These are phyloP conservation scores for Aegilops tauschii DNA, from an alignment of 176 grass and related monocot genomes.

Conservation along the genomic window DNA sequence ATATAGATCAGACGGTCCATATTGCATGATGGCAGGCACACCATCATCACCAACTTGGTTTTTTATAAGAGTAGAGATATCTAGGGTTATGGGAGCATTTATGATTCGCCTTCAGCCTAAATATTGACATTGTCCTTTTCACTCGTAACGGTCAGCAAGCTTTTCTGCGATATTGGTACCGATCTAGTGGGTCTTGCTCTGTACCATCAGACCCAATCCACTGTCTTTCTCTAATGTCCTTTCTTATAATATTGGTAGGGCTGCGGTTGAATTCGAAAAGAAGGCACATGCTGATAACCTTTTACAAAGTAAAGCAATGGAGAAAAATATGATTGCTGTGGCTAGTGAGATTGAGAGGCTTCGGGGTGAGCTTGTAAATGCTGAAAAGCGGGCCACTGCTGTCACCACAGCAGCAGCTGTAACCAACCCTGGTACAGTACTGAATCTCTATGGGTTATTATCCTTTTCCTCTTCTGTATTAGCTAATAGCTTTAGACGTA, in stretches of 20 bases:
- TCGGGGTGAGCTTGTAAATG: slow-evolving; percentile 69
- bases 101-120: not conserved
- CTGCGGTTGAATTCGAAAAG: slow-evolving; percentile 94
- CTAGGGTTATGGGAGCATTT: not conserved
- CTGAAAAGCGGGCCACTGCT: slow-evolving; percentile 49
- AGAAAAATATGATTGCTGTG: slow-evolving; percentile 68
- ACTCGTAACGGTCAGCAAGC: not conserved
- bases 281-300: slow-evolving; percentile 90
- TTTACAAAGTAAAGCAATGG: slow-evolving; percentile 81
- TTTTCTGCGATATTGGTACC: not conserved
- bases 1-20: no score
- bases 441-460: slow-evolving; percentile 10
- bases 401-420: slow-evolving; percentile 45
- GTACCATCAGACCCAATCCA: not conserved
- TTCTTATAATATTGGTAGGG: slow-evolving; percentile 47
- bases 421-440: slow-evolving; percentile 63
- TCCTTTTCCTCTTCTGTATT: slow-evolving; percentile 16
- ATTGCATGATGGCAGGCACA: no score
- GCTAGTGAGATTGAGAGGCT: slow-evolving; percentile 85
- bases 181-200: not conserved
- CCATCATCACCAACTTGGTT: no score
- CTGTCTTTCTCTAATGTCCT: slow-evolving; percentile 18
- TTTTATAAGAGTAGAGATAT: not conserved
- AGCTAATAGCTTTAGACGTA: not conserved
- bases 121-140: not conserved